These are phyloP conservation scores for Scheffersomyces stambukii DNA, from an alignment of 1,139 yeast genomes.

Conservation along the genomic window DNA sequence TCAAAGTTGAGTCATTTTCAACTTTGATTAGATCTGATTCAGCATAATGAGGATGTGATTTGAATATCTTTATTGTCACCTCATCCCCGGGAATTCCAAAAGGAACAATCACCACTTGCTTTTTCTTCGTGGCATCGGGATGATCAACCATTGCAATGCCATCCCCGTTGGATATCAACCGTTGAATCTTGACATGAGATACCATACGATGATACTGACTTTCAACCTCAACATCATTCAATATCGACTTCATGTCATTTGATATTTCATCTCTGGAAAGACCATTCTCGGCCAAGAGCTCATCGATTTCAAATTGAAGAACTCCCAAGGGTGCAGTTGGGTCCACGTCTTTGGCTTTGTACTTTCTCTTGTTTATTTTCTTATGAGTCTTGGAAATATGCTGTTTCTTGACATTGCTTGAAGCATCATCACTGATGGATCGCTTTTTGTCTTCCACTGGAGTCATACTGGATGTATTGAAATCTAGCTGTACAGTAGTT, in stretches of 20 bases:
- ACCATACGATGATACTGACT: constrained; percentile 58
- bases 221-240: constrained; percentile 54
- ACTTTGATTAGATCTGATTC: constrained; percentile 72
- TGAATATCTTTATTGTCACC: constrained; percentile 66
- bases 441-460: too few relatives aligned
- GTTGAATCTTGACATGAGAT: constrained; percentile 51
- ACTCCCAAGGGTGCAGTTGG: constrained; percentile 82
- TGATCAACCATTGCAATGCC: constrained; percentile 62
- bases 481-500: too few relatives aligned
- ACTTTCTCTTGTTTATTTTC: constrained; percentile 28
- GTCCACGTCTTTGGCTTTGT: constrained; percentile 62
- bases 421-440: too few relatives aligned
- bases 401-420: too few relatives aligned
- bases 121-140: constrained; percentile 32
- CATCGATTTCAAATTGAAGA: constrained; percentile 67
- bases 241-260: constrained; percentile 62
- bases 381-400: too few relatives aligned
- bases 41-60: constrained; percentile 70
- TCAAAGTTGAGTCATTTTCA: constrained; percentile 33
- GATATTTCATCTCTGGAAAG: constrained; percentile 45
- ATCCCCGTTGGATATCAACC: constrained; percentile 75
- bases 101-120: constrained; percentile 63
- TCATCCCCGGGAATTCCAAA: constrained; percentile 85
- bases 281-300: constrained; percentile 42
- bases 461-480: too few relatives aligned